Conservation (phyloP, 495 filamentous ascomycete genomes). For the Daldinia childiae region DNA sequence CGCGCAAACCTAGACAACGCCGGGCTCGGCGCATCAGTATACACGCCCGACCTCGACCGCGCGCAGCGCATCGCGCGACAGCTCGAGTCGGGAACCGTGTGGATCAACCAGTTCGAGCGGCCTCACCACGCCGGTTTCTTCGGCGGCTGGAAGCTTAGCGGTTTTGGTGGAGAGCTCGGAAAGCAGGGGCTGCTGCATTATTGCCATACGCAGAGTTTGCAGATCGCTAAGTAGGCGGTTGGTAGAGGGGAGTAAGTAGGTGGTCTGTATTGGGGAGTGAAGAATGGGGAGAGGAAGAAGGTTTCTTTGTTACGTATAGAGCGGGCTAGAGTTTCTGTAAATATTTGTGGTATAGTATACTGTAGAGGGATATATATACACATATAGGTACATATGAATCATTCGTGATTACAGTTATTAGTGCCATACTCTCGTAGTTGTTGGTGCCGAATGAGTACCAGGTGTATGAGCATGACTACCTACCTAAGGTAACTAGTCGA, state of each 20-base stretch:
- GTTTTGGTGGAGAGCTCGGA: conserved; percentile 72
- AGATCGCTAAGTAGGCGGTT: conserved; percentile 47
- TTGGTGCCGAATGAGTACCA: too few species aligned
- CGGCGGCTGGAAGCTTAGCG: conserved; percentile 71
- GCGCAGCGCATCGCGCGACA: conserved; percentile 61
- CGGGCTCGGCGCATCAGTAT: conserved; percentile 67
- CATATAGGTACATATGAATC: background rate
- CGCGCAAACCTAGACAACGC: conserved; percentile 65
- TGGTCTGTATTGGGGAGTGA: background rate
- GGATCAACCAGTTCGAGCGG: conserved; percentile 64
- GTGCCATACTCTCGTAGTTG: too few species aligned
- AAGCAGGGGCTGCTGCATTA: conserved; percentile 67
- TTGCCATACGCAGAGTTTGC: conserved; percentile 63
- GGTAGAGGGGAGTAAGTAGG: background rate
- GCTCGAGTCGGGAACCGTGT: conserved; percentile 66
- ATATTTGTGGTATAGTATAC: background rate
- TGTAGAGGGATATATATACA: background rate
- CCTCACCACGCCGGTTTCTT: conserved; percentile 66
- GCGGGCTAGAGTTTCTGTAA: background rate
- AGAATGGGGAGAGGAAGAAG: background rate
- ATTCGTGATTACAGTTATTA: too few species aligned
- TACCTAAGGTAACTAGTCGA: background rate
- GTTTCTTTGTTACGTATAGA: background rate
- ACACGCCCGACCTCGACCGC: conserved; percentile 60
- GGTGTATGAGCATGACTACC: background rate